Evolutionary conservation across 2,329 filamentous ascomycete species (phyloP).

Genomic region (Neonectria faginata): DNA sequence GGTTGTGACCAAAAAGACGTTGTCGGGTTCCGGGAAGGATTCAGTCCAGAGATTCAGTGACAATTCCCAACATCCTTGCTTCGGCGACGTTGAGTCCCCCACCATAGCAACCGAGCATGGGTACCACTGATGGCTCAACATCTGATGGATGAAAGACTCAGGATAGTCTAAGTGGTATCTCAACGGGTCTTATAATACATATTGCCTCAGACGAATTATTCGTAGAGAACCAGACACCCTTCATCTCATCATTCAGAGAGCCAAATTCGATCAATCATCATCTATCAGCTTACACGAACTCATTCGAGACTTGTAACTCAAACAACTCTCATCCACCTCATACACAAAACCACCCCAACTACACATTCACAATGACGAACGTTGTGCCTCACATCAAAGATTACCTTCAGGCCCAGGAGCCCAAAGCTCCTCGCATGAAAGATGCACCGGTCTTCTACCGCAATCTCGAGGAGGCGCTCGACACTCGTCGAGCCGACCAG

Average conservation of each 20-base stretch:
- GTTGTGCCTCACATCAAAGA: constrained; percentile 30
- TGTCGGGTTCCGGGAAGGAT: constrained; percentile 19
- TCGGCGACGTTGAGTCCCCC: neutral
- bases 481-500: constrained; percentile 41
- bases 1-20: neutral
- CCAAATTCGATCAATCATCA: no score
- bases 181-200: neutral
- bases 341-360: neutral
- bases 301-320: no score
- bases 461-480: constrained; percentile 50
- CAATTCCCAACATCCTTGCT: constrained; percentile 1
- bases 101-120: neutral
- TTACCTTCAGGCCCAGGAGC: constrained; percentile 26
- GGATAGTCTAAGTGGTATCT: neutral
- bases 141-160: neutral
- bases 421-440: constrained; percentile 23
- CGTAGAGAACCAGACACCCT: neutral
- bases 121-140: neutral
- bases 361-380: constrained; percentile 19
- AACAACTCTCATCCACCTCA: neutral
- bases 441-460: constrained; percentile 27
- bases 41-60: neutral
- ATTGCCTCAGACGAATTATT: neutral
- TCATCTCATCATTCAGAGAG: neutral
- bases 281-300: no score